Base-by-base conservation (phyloP, 2,329 filamentous ascomycete genomes). In the Fusarium sp. region DNA sequence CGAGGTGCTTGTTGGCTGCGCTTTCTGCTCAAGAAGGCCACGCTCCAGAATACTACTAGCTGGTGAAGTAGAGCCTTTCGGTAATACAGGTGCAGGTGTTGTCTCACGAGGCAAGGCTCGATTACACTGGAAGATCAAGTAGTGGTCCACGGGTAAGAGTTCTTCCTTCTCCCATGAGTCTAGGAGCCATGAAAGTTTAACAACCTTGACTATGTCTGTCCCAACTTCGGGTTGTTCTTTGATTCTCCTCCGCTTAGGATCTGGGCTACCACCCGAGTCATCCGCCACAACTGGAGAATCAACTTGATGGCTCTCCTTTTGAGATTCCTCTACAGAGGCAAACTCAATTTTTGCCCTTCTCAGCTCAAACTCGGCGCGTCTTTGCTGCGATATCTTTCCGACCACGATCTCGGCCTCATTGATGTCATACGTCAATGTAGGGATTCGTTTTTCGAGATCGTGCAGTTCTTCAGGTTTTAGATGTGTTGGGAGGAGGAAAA, bases 281-380 rank as follows among this genome's bases (percentile, higher is more conserved):
- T 33, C 25, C 13, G n/a, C 38, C 11, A 23, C 37, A 25, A 19
- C 40, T 32, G 23, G 18, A 21, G 18, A 10, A 16, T 25, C 47
- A 28, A 56, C 19, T 35, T 37, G 44, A 21, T 52, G 47, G 16
- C 13, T 42, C n/a, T 28, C 38, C 38, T 37, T 33, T n/a, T 50
- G 68, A 11, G 53, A 25, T 18, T 66, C 61, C 25, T 61, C 43
- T 33, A 78, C 30, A 11, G 79, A 89, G 61, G 89, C 85, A 0
- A 90, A 90, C 44, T 82, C 80, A 5, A 97, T 75, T 19, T 90
- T 91, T 50, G 89, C 87, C 11, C 89, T 87, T 60, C 94, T 88
- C 69, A 98, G 84, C 82, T 98, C 96, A 75, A 97, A 91, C 52
- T 89, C 86, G 2, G 94, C 94, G 23, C 96, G 88, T 76, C 90